These are phyloP conservation scores for Desmodesmus armatus DNA, from an alignment of 139 green algal species.

Conservation along the genomic window DNA sequence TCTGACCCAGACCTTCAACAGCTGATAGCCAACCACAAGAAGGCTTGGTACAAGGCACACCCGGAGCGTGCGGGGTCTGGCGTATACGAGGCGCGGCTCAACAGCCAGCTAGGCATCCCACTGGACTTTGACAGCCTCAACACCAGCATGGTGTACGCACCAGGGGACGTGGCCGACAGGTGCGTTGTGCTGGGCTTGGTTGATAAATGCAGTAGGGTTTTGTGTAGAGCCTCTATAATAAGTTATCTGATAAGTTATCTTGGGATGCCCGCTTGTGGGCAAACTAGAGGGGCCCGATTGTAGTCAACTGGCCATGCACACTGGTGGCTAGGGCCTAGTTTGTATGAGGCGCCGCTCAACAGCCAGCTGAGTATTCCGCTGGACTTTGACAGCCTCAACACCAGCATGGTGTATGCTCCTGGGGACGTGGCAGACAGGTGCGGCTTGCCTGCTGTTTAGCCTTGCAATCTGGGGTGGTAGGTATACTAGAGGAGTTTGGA, in stretches of 20 bases:
- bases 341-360: constrained; percentile 8
- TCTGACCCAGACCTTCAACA: constrained; percentile 25
- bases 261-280: too few species aligned
- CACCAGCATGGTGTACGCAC: constrained; percentile 52
- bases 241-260: too few species aligned
- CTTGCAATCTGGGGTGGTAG: too few species aligned
- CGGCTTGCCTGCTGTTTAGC: too few species aligned
- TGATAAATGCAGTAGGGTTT: too few species aligned
- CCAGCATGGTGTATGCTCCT: constrained; percentile 53
- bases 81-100: constrained; percentile 8
- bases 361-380: constrained; percentile 51
- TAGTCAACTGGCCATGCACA: too few species aligned
- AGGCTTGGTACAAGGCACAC: constrained; percentile 4
- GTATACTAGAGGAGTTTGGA: too few species aligned
- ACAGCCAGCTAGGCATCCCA: constrained; percentile 45
- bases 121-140: constrained; percentile 67
- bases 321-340: constrained; percentile 1
- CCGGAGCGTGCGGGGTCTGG: constrained; percentile 26
- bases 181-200: not conserved
- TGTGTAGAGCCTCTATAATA: not conserved
- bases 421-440: constrained; percentile 47
- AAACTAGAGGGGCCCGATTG: too few species aligned
- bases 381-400: constrained; percentile 64
- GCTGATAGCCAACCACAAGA: constrained; percentile 28
- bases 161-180: constrained; percentile 48